Evolutionary conservation across 2,329 filamentous ascomycete species (phyloP), one percentile per base, ranked within the genome.

Genomic region (Rhytidhysteron rufulum): DNA sequence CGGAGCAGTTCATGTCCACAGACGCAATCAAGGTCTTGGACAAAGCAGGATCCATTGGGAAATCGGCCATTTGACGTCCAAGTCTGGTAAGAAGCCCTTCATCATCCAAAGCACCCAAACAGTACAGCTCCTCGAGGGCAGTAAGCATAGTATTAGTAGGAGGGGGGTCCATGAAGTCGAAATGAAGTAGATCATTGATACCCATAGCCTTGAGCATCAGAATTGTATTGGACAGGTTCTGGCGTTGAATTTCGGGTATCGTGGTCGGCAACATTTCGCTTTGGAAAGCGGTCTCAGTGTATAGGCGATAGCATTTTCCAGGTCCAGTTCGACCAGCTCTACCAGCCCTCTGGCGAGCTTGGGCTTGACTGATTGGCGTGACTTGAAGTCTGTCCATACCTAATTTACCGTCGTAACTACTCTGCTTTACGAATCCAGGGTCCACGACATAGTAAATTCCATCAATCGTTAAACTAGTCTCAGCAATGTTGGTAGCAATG

Each of bases 191-290:
- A 60, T 98, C 93, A 59, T 98, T 97, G 66, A 98, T 97, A 3
- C 94, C 93, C 89, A 98, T 97, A 0, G 93, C 93, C 63, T 98
- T 98, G 37, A 98, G 78, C 86, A 96, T 95, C 34, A 98, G 77
- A 63, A 98, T 97, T 0, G 91, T 96, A 52, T 86, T 83, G 0
- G 88, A 86, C 39, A 98, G 62, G 56, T 98, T 98, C 63, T 96
- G 88, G 1, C 93, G 79, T 61, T 98, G 93, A 37, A 98, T 98
- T 56, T 97, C 93, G 1, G 93, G 93, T 21, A 97, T 94, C 0
- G 89, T 90, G 0, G 90, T 96, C 0, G 93, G 91, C 43, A 97
- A 70, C 90, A 98, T 96, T 66, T 98, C 94, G 1, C 87, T 90
- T 60, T 97, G 88, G 62, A 89, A 98, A 0, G 93, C 93, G 3